phyloP scores from a whole-genome alignment of 495 filamentous ascomycete species.

The Aspergillus carlsbadensis region DNA sequence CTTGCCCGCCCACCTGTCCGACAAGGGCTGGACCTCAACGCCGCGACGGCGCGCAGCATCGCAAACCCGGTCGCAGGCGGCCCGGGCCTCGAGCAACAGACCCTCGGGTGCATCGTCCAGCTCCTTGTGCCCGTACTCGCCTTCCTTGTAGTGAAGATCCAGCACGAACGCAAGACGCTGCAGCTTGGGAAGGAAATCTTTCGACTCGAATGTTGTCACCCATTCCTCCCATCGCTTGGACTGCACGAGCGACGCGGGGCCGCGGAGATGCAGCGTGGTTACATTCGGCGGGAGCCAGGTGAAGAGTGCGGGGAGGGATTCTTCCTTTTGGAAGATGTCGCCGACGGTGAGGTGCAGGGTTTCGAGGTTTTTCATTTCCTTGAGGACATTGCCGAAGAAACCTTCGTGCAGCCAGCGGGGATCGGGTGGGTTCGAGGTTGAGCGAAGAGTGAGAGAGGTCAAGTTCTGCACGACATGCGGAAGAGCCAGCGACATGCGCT shows the following conservation, averaged over 20 bases:
- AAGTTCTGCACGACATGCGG: conserved; percentile 24
- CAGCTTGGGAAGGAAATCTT: conserved; percentile 18
- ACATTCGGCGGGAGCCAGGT: conserved; percentile 20
- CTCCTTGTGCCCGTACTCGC: not conserved
- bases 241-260: conserved; percentile 17
- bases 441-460: conserved; percentile 18
- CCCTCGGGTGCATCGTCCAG: conserved; percentile 8
- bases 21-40: conserved; percentile 8
- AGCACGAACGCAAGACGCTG: conserved; percentile 22
- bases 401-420: conserved; percentile 14
- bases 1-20: conserved; percentile 8
- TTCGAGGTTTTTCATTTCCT: conserved; percentile 16
- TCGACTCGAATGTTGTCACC: conserved; percentile 17
- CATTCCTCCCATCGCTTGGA: conserved; percentile 23
- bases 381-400: conserved; percentile 11
- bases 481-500: conserved; percentile 21
- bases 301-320: conserved; percentile 18
- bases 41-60: conserved; percentile 13
- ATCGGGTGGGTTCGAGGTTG: conserved; percentile 17
- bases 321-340: conserved; percentile 19
- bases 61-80: conserved; percentile 21
- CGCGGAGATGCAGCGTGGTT: conserved; percentile 22
- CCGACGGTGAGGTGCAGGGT: conserved; percentile 25
- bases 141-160: conserved; percentile 18
- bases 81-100: conserved; percentile 12